A percentile compares a stretch with the other conserved stretches of the same genome.
Evolutionary conservation across 2,329 filamentous ascomycete species (phyloP).

Genomic region (Fusarium nurragi): DNA sequence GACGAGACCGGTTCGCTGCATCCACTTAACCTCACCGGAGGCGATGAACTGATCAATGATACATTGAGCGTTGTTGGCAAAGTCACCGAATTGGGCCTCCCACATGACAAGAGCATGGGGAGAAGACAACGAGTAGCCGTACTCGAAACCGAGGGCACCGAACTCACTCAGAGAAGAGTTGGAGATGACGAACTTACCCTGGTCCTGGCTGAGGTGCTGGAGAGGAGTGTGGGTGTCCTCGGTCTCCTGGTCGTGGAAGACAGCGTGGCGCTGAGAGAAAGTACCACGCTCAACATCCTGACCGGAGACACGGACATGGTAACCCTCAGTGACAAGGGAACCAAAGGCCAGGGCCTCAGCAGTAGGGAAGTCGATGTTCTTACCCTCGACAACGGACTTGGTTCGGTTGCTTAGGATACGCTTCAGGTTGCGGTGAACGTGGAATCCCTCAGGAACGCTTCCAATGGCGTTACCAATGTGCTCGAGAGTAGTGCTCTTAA

Average conservation of each 20-base stretch:
- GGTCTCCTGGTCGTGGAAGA: slow-evolving; percentile 96
- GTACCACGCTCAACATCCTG: slow-evolving; percentile 99
- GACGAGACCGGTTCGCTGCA: slow-evolving; percentile 95
- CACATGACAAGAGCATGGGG: slow-evolving; percentile 98
- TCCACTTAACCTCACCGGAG: slow-evolving; percentile 97
- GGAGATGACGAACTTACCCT: slow-evolving; percentile 94
- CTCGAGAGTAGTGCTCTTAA: slow-evolving; percentile 76
- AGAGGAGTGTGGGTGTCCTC: slow-evolving; percentile 94
- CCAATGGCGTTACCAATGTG: slow-evolving; percentile 86
- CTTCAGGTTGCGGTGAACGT: slow-evolving; percentile 93
- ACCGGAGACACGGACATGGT: slow-evolving; percentile 96
- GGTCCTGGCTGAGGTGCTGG: slow-evolving; percentile 87
- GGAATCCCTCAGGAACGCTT: slow-evolving; percentile 82
- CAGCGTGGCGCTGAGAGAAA: slow-evolving; percentile 96
- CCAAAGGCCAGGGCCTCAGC: slow-evolving; percentile 96
- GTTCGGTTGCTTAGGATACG: slow-evolving; percentile 90
- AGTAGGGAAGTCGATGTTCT: slow-evolving; percentile 97
- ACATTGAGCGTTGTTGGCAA: slow-evolving; percentile 98
- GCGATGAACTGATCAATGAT: slow-evolving; percentile 99
- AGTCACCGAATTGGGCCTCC: slow-evolving; percentile 99
- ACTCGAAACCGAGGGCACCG: slow-evolving; percentile 91
- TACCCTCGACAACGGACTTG: slow-evolving; percentile 91
- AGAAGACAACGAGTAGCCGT: slow-evolving; percentile 96
- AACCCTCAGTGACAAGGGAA: slow-evolving; percentile 87
- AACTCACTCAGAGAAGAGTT: slow-evolving; percentile 87